Evolutionary conservation across 768 basidiomycete species (phyloP).

Genomic region (Trametes coccinea): DNA sequence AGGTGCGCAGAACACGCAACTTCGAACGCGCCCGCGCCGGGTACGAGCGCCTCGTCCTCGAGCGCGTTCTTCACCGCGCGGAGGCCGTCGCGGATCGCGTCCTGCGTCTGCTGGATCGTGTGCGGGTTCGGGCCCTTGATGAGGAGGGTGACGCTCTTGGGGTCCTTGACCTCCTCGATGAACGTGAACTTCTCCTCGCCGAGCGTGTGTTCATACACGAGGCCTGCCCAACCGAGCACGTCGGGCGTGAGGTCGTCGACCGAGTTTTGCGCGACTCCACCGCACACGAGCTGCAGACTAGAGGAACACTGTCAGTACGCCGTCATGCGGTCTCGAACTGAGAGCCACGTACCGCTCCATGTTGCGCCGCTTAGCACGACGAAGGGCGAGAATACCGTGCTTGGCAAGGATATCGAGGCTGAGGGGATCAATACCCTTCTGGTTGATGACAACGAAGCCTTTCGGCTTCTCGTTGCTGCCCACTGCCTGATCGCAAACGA

Average conservation of each 20-base stretch:
- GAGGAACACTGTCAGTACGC: constrained; percentile 3
- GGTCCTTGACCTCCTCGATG: constrained; percentile 93
- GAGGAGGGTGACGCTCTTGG: constrained; percentile 92
- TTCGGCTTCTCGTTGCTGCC: constrained; percentile 79
- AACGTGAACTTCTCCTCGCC: constrained; percentile 99
- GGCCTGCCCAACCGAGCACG: constrained; percentile 93
- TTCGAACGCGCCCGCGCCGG: constrained; percentile 98
- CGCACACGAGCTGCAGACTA: constrained; percentile 91
- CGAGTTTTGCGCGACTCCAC: constrained; percentile 95
- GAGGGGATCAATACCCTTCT: constrained; percentile 98
- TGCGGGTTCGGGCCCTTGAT: constrained; percentile 98
- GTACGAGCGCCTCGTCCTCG: constrained; percentile 85
- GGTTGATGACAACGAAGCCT: constrained; percentile 94
- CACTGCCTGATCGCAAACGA: constrained; percentile 92
- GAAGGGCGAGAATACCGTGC: constrained; percentile 91
- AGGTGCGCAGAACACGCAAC: constrained; percentile 88
- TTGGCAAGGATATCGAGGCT: constrained; percentile 95
- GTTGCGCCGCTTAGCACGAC: constrained; percentile 95
- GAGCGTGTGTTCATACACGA: constrained; percentile 98
- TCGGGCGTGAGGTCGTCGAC: constrained; percentile 94
- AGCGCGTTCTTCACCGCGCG: constrained; percentile 96
- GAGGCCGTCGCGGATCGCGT: constrained; percentile 96
- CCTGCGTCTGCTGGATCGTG: constrained; percentile 95
- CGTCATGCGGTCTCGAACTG: neutral
- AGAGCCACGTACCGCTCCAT: constrained; percentile 80